Percentiles rank a stretch among this genome's conserved stretches.
These are phyloP conservation scores for Wilcoxina mikolae DNA, from an alignment of 495 filamentous ascomycete genomes.

Conservation along the genomic window DNA sequence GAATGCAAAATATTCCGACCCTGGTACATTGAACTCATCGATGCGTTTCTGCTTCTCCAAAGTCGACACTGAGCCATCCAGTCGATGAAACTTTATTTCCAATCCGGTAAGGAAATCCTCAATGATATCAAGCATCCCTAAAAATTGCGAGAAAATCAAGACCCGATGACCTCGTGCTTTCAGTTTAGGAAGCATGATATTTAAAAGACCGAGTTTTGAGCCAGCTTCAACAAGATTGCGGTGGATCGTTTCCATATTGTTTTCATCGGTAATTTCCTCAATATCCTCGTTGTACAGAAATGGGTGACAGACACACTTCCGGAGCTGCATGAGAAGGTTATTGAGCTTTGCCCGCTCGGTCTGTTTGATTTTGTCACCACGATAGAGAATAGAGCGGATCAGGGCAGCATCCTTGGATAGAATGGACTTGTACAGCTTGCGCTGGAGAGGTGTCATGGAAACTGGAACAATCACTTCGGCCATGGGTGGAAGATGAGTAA, in stretches of 20 bases:
- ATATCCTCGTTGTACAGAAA: slow-evolving; percentile 83
- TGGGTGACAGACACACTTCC: slow-evolving; percentile 89
- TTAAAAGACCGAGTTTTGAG: slow-evolving; percentile 72
- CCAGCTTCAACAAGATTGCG: slow-evolving; percentile 81
- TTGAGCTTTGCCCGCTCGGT: slow-evolving; percentile 62
- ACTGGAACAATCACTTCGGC: slow-evolving; percentile 89
- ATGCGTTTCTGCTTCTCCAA: slow-evolving; percentile 87
- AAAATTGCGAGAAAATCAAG: slow-evolving; percentile 90
- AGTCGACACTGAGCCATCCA: slow-evolving; percentile 68
- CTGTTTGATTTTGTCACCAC: slow-evolving; percentile 42
- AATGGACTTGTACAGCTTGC: slow-evolving; percentile 88
- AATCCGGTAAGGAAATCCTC: slow-evolving; percentile 78
- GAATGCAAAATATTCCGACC: slow-evolving; percentile 74
- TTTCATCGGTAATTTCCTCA: slow-evolving; percentile 50
- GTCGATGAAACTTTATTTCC: slow-evolving; percentile 53
- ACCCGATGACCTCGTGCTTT: slow-evolving; percentile 80
- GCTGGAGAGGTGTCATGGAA: slow-evolving; percentile 80
- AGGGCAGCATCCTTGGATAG: slow-evolving; percentile 73
- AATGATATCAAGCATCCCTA: slow-evolving; percentile 72
- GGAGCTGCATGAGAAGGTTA: slow-evolving; percentile 90
- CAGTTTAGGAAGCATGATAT: slow-evolving; percentile 81
- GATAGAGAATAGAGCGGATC: slow-evolving; percentile 70
- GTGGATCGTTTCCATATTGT: slow-evolving; percentile 37
- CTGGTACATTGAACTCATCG: slow-evolving; percentile 76
- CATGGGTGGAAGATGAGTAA: slow-evolving; percentile 82